A percentile compares a stretch with the other conserved stretches of the same genome.
These are phyloP conservation scores for Drechslerella dactyloides DNA, from an alignment of 2,329 filamentous ascomycete genomes.

Conservation along the genomic window DNA sequence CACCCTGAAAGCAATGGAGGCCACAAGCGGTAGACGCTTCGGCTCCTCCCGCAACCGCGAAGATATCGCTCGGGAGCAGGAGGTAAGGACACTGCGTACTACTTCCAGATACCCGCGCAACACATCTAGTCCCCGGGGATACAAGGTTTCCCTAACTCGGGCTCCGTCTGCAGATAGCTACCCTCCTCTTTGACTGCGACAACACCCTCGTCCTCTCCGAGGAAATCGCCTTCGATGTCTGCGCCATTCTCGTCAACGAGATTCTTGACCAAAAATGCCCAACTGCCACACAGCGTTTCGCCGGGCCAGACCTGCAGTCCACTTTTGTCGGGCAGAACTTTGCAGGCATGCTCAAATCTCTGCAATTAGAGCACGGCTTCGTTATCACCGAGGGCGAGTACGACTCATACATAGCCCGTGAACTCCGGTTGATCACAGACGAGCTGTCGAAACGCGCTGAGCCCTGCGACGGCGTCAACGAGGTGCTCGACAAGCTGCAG, in stretches of 20 bases:
- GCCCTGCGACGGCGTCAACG: constrained; percentile 73
- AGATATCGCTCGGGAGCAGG: too few relatives aligned
- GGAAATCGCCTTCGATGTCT: constrained; percentile 87
- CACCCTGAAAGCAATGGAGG: too few relatives aligned
- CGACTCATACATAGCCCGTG: constrained; percentile 74
- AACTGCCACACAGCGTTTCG: constrained; percentile 72
- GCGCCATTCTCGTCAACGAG: constrained; percentile 85
- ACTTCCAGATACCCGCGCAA: too few relatives aligned
- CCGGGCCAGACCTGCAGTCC: constrained; percentile 75
- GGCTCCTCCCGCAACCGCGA: too few relatives aligned
- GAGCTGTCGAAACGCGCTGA: constrained; percentile 73
- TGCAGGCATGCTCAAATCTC: constrained; percentile 81
- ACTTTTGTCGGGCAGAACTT: constrained; percentile 96
- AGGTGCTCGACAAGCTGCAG: constrained; percentile 70
- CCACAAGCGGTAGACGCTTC: too few relatives aligned
- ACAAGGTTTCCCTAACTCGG: background rate
- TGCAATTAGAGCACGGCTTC: constrained; percentile 79
- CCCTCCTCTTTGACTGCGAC: constrained; percentile 78
- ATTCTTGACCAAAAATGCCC: constrained; percentile 70
- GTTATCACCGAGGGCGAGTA: constrained; percentile 71
- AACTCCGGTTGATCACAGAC: constrained; percentile 82
- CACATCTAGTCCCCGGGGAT: background rate
- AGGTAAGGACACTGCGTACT: too few relatives aligned
- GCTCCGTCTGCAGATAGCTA: constrained; percentile 58
- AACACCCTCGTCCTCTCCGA: constrained; percentile 94